Evolutionary conservation across 805 yeast species (phyloP).

Genomic region (Yueomyces sinensis): DNA sequence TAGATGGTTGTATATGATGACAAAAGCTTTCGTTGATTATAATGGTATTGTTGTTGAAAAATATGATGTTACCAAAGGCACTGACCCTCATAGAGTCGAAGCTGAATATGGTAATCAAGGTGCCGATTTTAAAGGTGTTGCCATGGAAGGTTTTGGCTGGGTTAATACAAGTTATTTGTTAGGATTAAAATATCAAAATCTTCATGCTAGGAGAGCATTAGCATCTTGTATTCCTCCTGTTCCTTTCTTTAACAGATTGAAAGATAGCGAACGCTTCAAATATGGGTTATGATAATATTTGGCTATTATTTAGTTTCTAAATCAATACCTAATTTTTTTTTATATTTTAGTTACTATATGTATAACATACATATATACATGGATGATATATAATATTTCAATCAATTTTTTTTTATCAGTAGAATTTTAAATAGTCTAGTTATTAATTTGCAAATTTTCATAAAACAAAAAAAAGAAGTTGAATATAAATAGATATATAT

Average conservation of each 20-base stretch:
- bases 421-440: no score
- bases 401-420: no score
- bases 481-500: no score
- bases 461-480: no score
- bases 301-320: no score
- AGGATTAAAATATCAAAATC: slow-evolving; percentile 55
- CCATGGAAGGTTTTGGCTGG: slow-evolving; percentile 97
- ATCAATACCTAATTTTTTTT: no score
- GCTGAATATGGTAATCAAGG: slow-evolving; percentile 99
- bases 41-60: slow-evolving; percentile 96
- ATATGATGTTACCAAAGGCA: slow-evolving; percentile 77
- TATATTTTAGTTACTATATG: no score
- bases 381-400: no score
- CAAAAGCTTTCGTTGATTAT: slow-evolving; percentile 79
- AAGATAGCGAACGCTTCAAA: slow-evolving; percentile 26
- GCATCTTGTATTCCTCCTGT: slow-evolving; percentile 70
- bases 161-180: slow-evolving; percentile 76
- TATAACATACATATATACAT: no score
- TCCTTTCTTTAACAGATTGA: slow-evolving; percentile 40
- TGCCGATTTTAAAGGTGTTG: slow-evolving; percentile 79
- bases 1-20: slow-evolving; percentile 84
- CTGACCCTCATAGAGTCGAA: slow-evolving; percentile 80
- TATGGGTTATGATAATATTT: slow-evolving; percentile 18
- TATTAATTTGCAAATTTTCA: no score
- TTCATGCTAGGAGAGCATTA: slow-evolving; percentile 58